Evolutionary conservation across 331 rosid genomes (phyloP).

Genomic region (Erythrophleum ivorense): DNA sequence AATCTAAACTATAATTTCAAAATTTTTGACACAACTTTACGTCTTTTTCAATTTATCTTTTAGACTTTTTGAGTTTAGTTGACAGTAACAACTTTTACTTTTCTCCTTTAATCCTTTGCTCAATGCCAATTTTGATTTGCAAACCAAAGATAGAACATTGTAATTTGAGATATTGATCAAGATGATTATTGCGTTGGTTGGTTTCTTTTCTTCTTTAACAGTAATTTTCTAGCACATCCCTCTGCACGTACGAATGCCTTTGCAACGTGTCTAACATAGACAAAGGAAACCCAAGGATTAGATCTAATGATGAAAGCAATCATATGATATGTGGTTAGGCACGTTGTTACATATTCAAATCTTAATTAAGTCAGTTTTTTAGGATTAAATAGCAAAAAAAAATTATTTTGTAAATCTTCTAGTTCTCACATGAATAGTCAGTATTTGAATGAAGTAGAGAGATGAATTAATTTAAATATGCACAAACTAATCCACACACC

Average conservation of each 20-base stretch:
- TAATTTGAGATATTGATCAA: not conserved
- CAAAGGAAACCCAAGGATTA: not conserved
- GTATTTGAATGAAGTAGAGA: not conserved
- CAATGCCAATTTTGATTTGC: conserved; percentile 12
- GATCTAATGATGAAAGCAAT: not conserved
- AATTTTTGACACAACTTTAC: not conserved
- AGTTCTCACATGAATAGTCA: too few species aligned
- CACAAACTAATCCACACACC: not conserved
- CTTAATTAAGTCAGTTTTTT: not conserved
- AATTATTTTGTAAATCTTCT: not conserved
- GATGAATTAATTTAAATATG: not conserved
- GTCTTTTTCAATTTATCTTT: not conserved
- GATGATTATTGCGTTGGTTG: conserved; percentile 25
- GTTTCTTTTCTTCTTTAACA: conserved; percentile 22
- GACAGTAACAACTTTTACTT: not conserved
- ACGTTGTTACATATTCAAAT: not conserved
- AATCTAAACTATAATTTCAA: not conserved
- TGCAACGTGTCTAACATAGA: not conserved
- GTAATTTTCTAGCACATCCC: not conserved
- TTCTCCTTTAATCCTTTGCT: not conserved
- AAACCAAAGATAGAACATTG: not conserved
- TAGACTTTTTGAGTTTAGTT: not conserved
- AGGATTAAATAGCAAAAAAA: not conserved
- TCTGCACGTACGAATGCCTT: not conserved
- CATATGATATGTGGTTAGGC: not conserved